Conservation (phyloP, 768 basidiomycete species). For the Sutorius australiensis region DNA sequence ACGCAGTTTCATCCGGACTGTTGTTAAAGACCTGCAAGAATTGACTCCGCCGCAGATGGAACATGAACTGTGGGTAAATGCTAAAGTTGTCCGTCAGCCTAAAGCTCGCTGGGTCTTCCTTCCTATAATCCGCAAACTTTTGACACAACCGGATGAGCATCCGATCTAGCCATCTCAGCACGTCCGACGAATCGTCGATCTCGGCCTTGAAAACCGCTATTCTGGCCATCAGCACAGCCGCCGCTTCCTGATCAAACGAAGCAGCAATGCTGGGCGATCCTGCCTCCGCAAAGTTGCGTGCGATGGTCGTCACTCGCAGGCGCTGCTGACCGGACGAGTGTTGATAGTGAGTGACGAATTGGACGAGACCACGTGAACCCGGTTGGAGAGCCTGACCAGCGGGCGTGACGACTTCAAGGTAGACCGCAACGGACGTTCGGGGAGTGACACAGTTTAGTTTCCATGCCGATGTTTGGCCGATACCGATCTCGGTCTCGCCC, state of each 20-base stretch:
- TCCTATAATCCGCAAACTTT: slow-evolving; percentile 98
- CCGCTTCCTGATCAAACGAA: slow-evolving; percentile 96
- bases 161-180: slow-evolving; percentile 93
- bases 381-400: slow-evolving; percentile 90
- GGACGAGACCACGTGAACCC: slow-evolving; percentile 90
- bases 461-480: slow-evolving; percentile 98
- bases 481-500: slow-evolving; percentile 98
- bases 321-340: slow-evolving; percentile 95
- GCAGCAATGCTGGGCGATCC: slow-evolving; percentile 91
- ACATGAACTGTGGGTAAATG: slow-evolving; percentile 99
- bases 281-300: slow-evolving; percentile 95
- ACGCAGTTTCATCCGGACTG: slow-evolving; percentile 98
- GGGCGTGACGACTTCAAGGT: slow-evolving; percentile 98
- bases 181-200: slow-evolving; percentile 96
- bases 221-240: slow-evolving; percentile 96
- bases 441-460: slow-evolving; percentile 90
- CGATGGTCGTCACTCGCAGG: slow-evolving; percentile 95
- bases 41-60: slow-evolving; percentile 94
- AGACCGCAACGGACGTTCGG: slow-evolving; percentile 83
- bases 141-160: slow-evolving; percentile 99
- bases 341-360: slow-evolving; percentile 98
- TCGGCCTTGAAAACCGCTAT: slow-evolving; percentile 99
- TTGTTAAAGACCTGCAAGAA: slow-evolving; percentile 99
- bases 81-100: slow-evolving; percentile 92
- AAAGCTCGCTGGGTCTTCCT: slow-evolving; percentile 95